phyloP scores from a whole-genome alignment of 805 yeast genomes.

The Saccharomycopsis oosterbeekiorum region DNA sequence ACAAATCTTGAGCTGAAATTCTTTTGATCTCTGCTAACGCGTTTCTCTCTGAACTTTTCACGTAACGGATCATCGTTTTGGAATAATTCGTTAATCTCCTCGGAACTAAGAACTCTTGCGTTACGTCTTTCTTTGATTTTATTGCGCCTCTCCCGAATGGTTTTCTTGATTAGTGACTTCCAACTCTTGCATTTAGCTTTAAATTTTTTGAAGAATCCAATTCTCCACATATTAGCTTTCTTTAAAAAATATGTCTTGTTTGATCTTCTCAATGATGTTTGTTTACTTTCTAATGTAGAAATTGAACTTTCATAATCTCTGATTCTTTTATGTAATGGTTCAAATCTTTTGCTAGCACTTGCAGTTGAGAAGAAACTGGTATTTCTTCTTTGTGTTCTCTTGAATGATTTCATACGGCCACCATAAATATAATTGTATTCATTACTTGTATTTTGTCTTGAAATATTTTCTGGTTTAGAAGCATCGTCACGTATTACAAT shows the following conservation, averaged over 20 bases:
- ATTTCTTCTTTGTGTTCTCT: neutral
- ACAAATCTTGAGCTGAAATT: neutral
- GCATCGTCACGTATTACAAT: neutral
- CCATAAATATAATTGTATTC: neutral
- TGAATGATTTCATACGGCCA: neutral
- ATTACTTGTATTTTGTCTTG: neutral
- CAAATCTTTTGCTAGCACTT: neutral
- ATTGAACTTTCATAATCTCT: constrained; percentile 1
- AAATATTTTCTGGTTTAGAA: neutral
- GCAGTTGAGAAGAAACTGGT: neutral
- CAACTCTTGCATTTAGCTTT: constrained; percentile 1
- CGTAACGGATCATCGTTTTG: neutral
- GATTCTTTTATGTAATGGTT: neutral
- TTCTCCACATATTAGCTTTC: neutral
- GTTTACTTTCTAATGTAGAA: neutral
- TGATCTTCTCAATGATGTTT: neutral
- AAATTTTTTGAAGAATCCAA: neutral
- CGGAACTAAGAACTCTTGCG: neutral
- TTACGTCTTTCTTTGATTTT: neutral
- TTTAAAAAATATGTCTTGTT: neutral
- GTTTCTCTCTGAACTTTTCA: neutral
- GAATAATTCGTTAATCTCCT: neutral
- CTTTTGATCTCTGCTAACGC: neutral
- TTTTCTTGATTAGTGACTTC: neutral
- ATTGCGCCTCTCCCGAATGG: neutral